Conservation (phyloP, 1,284 basidiomycete genomes). For the Phellopilus nigrolimitatus region DNA sequence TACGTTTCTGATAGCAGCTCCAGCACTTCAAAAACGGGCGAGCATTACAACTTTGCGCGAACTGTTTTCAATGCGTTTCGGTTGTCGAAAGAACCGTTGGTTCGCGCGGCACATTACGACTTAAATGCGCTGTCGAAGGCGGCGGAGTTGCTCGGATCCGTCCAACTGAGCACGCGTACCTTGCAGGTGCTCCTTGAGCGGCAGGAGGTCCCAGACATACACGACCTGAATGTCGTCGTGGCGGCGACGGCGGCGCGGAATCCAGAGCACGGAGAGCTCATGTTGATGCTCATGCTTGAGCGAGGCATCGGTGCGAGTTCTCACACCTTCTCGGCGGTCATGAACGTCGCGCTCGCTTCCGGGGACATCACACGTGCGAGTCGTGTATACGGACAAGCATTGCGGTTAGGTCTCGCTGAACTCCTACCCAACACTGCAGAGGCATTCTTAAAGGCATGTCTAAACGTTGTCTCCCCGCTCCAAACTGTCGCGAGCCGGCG, state of each 20-base stretch:
- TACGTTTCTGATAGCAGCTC: too few relatives aligned
- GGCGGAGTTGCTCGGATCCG: conserved; percentile 51
- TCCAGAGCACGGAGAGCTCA: conserved; percentile 39
- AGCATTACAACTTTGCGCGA: conserved; percentile 36
- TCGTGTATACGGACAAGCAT: conserved; percentile 38
- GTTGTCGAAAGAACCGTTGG: conserved; percentile 40
- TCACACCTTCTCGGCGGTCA: conserved; percentile 53
- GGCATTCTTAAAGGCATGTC: conserved; percentile 42
- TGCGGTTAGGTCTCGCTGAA: conserved; percentile 29
- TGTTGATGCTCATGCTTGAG: conserved; percentile 46
- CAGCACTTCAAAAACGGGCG: conserved; percentile 28
- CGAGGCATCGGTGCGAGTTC: conserved; percentile 45
- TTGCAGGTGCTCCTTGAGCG: conserved; percentile 44
- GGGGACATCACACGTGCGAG: conserved; percentile 41
- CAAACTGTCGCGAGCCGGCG: too few relatives aligned
- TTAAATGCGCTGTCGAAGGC: conserved; percentile 60
- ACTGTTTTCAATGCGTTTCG: conserved; percentile 44
- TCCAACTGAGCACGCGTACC: conserved; percentile 41
- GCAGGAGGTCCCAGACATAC: conserved; percentile 49
- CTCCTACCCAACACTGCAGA: conserved; percentile 46
- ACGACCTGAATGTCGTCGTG: conserved; percentile 61
- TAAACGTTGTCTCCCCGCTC: background rate
- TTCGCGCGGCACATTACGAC: conserved; percentile 42
- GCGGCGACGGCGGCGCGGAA: conserved; percentile 46
- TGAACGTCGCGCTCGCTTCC: conserved; percentile 48